Percentiles rank a stretch among this genome's conserved stretches.
Evolutionary conservation across 2,329 filamentous ascomycete genomes (phyloP).

Genomic region (Microdochium bolleyi): DNA sequence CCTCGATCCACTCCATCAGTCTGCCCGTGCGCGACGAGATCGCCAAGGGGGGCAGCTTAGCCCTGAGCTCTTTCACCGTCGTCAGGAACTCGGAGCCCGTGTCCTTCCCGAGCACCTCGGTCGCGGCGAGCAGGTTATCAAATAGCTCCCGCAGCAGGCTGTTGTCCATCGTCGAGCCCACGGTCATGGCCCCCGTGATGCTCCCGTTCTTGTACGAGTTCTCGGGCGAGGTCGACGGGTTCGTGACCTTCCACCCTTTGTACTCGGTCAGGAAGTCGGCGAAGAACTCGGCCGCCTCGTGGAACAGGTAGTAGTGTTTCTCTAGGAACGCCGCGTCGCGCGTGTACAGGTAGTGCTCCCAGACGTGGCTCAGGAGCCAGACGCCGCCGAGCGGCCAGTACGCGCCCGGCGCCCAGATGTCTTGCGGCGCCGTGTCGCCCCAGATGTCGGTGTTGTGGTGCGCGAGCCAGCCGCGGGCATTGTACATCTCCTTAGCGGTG

Average conservation of each 20-base stretch:
- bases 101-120: conserved; percentile 4
- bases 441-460: conserved; percentile 29
- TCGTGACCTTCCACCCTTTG: conserved; percentile 3
- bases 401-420: conserved; percentile 20
- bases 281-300: conserved; percentile 19
- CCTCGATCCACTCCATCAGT: conserved; percentile 3
- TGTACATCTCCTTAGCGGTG: conserved; percentile 23
- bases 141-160: conserved; percentile 28
- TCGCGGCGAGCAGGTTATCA: conserved; percentile 11
- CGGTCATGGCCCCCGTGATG: conserved; percentile 7
- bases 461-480: conserved; percentile 20
- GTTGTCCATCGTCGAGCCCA: conserved; percentile 28
- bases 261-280: conserved; percentile 14
- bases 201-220: conserved; percentile 12
- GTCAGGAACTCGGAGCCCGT: conserved; percentile 1
- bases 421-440: conserved; percentile 24
- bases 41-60: conserved; percentile 11
- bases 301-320: conserved; percentile 13
- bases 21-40: conserved; percentile 4
- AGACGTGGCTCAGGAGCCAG: conserved; percentile 18
- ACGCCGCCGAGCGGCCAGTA: conserved; percentile 19
- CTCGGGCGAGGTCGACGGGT: conserved; percentile 25
- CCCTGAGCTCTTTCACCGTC: conserved; percentile 6
- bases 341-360: conserved; percentile 16
- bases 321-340: conserved; percentile 14